Evolutionary conservation across 495 filamentous ascomycete genomes (phyloP).

Genomic region (Hyaloscypha hepaticicola): DNA sequence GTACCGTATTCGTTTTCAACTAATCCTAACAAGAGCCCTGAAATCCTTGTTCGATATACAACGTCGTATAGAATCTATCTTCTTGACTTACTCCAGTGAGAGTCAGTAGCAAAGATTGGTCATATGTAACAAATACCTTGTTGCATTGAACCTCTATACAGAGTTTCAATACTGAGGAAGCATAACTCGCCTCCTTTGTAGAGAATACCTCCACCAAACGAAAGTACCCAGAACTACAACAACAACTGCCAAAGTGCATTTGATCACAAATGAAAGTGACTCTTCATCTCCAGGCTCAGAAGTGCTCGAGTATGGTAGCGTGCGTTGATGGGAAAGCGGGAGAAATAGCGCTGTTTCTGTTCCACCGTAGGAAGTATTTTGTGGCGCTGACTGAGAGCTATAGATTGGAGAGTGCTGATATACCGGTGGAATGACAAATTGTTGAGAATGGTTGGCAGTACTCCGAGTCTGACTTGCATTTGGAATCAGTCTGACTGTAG

Average conservation of each 20-base stretch:
- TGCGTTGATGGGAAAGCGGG: neutral
- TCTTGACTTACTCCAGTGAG: too few species aligned
- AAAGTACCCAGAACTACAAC: neutral
- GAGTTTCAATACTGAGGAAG: neutral
- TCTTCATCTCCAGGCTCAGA: neutral
- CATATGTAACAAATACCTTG: too few species aligned
- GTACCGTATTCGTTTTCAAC: too few species aligned
- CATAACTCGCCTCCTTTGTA: neutral
- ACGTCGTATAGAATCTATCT: too few species aligned
- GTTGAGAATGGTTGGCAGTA: too few species aligned
- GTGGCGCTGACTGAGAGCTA: neutral
- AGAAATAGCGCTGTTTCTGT: neutral
- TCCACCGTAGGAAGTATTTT: neutral
- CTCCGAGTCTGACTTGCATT: neutral
- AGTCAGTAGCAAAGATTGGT: too few species aligned
- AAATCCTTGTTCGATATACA: too few species aligned
- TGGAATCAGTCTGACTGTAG: neutral
- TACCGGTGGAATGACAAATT: neutral
- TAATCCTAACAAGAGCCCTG: too few species aligned
- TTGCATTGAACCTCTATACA: too few species aligned
- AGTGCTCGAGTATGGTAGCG: neutral
- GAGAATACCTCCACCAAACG: slow-evolving; percentile 5
- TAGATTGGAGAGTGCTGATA: neutral
- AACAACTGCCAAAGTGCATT: neutral
- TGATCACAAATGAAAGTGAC: neutral